Percentiles rank a stretch among this genome's conserved stretches.
Conservation (phyloP, 495 filamentous ascomycete species). For the Cairneyella variabilis region DNA sequence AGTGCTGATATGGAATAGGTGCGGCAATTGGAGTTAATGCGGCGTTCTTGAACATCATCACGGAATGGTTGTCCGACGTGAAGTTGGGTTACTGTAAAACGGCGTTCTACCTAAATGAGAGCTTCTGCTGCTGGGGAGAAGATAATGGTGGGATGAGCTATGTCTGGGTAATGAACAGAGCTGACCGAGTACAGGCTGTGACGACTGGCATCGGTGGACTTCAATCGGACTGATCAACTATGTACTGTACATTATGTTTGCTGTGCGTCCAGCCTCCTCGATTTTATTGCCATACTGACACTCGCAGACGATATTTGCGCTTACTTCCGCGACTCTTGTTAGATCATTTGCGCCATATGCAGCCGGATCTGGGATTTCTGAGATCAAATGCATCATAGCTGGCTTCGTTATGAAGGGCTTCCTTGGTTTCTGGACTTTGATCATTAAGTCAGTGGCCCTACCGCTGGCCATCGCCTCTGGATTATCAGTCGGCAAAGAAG, state of each 20-base stretch:
- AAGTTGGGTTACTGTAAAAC: constrained; percentile 93
- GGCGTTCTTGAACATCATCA: constrained; percentile 90
- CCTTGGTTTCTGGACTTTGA: constrained; percentile 82
- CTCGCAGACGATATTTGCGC: constrained; percentile 62
- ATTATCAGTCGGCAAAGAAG: constrained; percentile 94
- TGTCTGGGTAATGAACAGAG: constrained; percentile 16
- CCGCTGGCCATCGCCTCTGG: constrained; percentile 94
- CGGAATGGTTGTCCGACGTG: constrained; percentile 94
- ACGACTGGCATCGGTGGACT: constrained; percentile 89
- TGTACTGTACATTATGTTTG: constrained; percentile 82
- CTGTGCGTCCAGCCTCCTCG: constrained; percentile 47
- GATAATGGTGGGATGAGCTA: constrained; percentile 62
- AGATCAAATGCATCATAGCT: constrained; percentile 99
- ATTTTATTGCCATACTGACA: background rate
- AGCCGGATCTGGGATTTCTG: constrained; percentile 94
- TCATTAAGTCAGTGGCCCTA: constrained; percentile 91
- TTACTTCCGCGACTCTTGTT: constrained; percentile 78
- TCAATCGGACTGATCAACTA: constrained; percentile 77
- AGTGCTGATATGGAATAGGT: constrained; percentile 35
- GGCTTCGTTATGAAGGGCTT: constrained; percentile 99
- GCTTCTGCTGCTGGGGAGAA: constrained; percentile 97
- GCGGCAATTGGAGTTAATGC: constrained; percentile 90
- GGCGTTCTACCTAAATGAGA: constrained; percentile 95
- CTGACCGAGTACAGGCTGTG: constrained; percentile 58
- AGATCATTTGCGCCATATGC: constrained; percentile 95